Base-by-base conservation (phyloP, 495 filamentous ascomycete genomes). In the Trichoderma parareesei region DNA sequence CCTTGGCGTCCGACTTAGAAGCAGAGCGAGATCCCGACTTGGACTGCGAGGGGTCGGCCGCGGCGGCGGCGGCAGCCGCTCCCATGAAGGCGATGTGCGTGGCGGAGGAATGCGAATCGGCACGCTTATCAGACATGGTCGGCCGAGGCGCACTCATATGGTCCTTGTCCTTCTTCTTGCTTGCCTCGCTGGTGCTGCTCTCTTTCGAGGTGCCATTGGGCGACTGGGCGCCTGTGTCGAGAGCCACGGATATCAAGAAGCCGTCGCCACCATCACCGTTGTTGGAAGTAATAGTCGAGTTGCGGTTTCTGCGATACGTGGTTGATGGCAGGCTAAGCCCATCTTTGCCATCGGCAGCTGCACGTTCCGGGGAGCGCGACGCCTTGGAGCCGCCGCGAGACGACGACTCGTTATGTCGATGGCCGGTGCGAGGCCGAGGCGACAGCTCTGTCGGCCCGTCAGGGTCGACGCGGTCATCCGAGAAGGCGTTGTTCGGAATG, bases 81-180 rank as follows among this genome's bases (percentile, higher is more conserved):
- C 95, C 91, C 73, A 96, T 92, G 72, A 90, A 95, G 44, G 91
- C 90, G 71, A 97, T 96, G 74, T 98, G 92, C 42, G 92, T 90
- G 8, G 90, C 91, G 10, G 84, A 78, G 3, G 79, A 73, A 57
- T 79, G 77, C 5, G 79, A 78, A 38, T 77, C 78, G 13, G 69
- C 63, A 38, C 71, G 75, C 64, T 71, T 78, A 64, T 77, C 73
- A 6, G 70, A 62, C 33, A 57, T 57, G 33, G 53, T 57, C 53
- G 38, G 69, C 38, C 5, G 41, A 18, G 37, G 60, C 41, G n/a
- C 72, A 66, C 67, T 72, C 38, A 74, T 65, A 62, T 64, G 70
- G 71, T 85, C 85, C 64, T 87, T 86, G 61, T 88, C 84, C 63
- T 72, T 80, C 67, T 75, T 79, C 69, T 75, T 79, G 38, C 69